A percentile compares a stretch with the other conserved stretches of the same genome.
Evolutionary conservation across 495 filamentous ascomycete species (phyloP).

Genomic region (Neurospora sp.): DNA sequence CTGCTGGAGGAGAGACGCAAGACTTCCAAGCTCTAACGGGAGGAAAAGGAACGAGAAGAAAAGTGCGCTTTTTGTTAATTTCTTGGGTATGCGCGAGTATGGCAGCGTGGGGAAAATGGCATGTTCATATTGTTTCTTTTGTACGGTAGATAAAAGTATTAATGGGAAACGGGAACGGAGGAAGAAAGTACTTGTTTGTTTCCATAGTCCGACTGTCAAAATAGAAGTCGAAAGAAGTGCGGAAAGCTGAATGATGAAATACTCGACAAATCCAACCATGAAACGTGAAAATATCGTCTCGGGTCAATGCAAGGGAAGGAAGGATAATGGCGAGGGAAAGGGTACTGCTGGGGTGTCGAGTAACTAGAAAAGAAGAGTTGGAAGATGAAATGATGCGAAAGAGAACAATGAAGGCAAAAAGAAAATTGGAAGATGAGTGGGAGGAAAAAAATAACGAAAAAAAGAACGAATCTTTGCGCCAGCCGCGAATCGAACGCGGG

Average conservation of each 20-base stretch:
- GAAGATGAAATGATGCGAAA: background rate
- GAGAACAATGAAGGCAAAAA: background rate
- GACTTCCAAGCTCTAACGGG: constrained; percentile 28
- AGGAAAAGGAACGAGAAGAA: background rate
- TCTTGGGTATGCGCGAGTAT: background rate
- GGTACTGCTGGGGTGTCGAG: background rate
- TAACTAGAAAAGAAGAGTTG: background rate
- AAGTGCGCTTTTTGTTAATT: background rate
- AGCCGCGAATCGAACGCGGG: constrained; percentile 43
- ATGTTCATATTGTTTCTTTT: background rate
- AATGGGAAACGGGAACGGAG: background rate
- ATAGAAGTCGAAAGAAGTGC: background rate
- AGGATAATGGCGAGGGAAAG: background rate
- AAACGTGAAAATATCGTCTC: background rate
- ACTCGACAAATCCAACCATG: background rate
- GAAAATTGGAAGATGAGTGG: background rate
- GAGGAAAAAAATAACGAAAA: background rate
- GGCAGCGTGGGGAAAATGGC: background rate
- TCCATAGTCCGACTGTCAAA: background rate
- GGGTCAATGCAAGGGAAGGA: background rate
- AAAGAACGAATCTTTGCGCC: constrained; percentile 15
- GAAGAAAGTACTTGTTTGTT: background rate
- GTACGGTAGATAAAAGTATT: background rate
- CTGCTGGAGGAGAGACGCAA: constrained; percentile 26
- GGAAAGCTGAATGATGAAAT: background rate